Evolutionary conservation across 192 early-diverging fungal genomes (phyloP).

Genomic region (Phlyctochytrium arcticum): DNA sequence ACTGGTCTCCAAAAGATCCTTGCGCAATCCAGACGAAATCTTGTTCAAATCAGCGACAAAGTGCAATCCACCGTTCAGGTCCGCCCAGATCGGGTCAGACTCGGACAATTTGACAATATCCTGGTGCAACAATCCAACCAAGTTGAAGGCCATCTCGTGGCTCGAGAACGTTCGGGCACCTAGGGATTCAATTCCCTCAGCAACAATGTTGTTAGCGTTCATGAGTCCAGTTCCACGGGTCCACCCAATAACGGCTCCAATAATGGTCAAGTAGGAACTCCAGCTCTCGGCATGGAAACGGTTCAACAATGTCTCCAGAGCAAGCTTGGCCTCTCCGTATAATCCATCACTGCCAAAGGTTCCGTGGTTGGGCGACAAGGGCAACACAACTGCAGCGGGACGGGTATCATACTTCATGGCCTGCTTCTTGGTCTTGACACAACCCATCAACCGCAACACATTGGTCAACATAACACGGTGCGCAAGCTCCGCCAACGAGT

Average conservation of each 20-base stretch:
- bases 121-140: slow-evolving; percentile 82
- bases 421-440: slow-evolving; percentile 80
- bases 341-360: slow-evolving; percentile 88
- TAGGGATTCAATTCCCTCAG: slow-evolving; percentile 78
- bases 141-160: slow-evolving; percentile 91
- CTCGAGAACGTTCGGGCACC: slow-evolving; percentile 91
- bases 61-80: slow-evolving; percentile 87
- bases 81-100: slow-evolving; percentile 79
- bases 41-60: slow-evolving; percentile 82
- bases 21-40: slow-evolving; percentile 68
- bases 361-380: slow-evolving; percentile 95
- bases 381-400: slow-evolving; percentile 82
- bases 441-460: slow-evolving; percentile 78
- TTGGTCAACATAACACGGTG: slow-evolving; percentile 96
- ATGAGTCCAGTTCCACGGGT: slow-evolving; percentile 96
- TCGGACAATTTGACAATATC: slow-evolving; percentile 68
- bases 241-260: slow-evolving; percentile 95
- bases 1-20: slow-evolving; percentile 75
- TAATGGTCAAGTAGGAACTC: slow-evolving; percentile 79
- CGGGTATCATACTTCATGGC: slow-evolving; percentile 71
- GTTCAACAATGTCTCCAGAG: slow-evolving; percentile 86
- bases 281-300: slow-evolving; percentile 89
- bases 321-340: slow-evolving; percentile 92
- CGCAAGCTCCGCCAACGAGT: slow-evolving; percentile 84
- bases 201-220: slow-evolving; percentile 84